phyloP scores from a whole-genome alignment of 1,284 basidiomycete species.

The Apiotrichum laibachii region DNA sequence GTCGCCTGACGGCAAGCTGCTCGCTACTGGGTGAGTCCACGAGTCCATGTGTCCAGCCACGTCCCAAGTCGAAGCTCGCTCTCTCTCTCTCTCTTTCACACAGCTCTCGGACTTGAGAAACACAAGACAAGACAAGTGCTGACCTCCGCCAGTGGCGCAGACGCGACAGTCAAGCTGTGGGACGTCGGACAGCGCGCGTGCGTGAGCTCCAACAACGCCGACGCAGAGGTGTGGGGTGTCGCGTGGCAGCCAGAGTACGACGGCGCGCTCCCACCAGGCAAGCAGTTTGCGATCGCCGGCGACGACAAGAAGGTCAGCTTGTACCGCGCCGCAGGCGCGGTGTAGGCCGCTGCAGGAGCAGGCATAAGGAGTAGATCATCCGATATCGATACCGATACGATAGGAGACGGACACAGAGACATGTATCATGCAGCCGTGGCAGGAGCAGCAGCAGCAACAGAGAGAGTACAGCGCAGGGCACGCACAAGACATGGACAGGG shows the following conservation, averaged over 20 bases:
- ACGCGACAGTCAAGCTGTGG: conserved; percentile 83
- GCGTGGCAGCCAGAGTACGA: conserved; percentile 69
- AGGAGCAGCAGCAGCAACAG: too few relatives aligned
- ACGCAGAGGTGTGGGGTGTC: conserved; percentile 79
- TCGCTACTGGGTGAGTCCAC: conserved; percentile 67
- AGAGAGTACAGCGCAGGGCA: too few relatives aligned
- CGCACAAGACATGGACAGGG: too few relatives aligned
- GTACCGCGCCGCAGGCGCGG: conserved; percentile 51
- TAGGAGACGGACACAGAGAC: too few relatives aligned
- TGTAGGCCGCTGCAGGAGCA: conserved; percentile 3
- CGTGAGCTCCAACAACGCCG: conserved; percentile 72
- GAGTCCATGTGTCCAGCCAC: too few relatives aligned
- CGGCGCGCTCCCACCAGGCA: conserved; percentile 54
- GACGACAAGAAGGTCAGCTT: conserved; percentile 74
- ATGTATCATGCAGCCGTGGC: too few relatives aligned
- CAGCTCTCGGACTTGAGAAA: too few relatives aligned
- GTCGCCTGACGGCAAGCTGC: conserved; percentile 71
- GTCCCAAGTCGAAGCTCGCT: too few relatives aligned
- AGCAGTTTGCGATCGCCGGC: conserved; percentile 72
- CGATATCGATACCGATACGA: too few relatives aligned
- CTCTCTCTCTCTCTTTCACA: neutral
- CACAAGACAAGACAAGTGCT: too few relatives aligned
- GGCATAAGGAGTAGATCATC: too few relatives aligned
- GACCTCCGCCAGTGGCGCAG: conserved; percentile 66
- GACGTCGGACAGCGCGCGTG: conserved; percentile 72